Conservation (phyloP, 140 eudicot species). For the Ambrosia hybrid region DNA sequence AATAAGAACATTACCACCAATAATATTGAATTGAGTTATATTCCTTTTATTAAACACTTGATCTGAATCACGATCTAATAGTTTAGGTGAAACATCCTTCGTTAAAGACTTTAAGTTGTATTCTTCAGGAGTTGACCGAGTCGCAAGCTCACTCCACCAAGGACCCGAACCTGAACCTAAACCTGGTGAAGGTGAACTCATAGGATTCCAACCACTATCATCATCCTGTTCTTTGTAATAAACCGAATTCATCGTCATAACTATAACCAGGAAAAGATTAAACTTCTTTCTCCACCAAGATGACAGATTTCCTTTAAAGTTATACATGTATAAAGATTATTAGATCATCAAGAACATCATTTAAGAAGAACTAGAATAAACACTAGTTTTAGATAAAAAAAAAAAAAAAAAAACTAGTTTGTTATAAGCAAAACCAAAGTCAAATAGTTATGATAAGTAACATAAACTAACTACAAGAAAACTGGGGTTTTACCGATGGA, state of each 20-base stretch:
- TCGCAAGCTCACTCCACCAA: conserved; percentile 52
- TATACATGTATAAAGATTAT: too few relatives aligned
- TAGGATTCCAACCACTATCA: conserved; percentile 25
- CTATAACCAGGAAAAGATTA: background rate
- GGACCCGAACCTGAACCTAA: conserved; percentile 11
- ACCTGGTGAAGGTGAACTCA: conserved; percentile 18
- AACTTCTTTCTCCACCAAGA: conserved; percentile 1
- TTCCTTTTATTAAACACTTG: conserved; percentile 38
- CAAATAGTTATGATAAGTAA: too few relatives aligned
- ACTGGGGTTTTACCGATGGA: too few relatives aligned
- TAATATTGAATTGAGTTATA: conserved; percentile 39
- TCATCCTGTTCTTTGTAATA: conserved; percentile 39
- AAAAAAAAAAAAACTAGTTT: too few relatives aligned
- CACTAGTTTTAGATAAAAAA: too few relatives aligned
- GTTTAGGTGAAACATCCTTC: conserved; percentile 18
- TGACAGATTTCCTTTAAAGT: background rate
- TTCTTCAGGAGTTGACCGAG: conserved; percentile 38
- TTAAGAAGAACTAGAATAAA: too few relatives aligned
- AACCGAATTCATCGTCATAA: conserved; percentile 38
- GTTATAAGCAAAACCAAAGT: too few relatives aligned
- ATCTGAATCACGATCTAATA: conserved; percentile 28
- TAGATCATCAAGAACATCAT: too few relatives aligned
- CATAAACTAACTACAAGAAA: too few relatives aligned
- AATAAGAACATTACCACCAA: conserved; percentile 36
- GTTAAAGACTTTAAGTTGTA: conserved; percentile 30